Evolutionary conservation across 2,329 filamentous ascomycete species (phyloP).

Genomic region (Aureobasidium sp.): DNA sequence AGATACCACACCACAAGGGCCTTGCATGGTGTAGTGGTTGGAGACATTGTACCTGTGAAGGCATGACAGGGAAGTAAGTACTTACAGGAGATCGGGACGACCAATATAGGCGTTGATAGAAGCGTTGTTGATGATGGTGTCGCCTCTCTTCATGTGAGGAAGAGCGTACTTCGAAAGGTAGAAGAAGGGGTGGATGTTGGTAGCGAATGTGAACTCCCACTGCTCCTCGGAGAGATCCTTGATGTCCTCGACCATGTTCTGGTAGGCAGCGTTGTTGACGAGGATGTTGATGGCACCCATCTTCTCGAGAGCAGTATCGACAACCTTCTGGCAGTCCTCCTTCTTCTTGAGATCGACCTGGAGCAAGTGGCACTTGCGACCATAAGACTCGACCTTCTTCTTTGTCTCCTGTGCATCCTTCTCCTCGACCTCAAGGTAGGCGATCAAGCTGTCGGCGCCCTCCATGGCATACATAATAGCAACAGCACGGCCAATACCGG

Average conservation of each 20-base stretch:
- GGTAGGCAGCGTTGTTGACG: constrained; percentile 64
- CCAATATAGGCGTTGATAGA: constrained; percentile 80
- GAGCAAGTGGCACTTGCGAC: constrained; percentile 58
- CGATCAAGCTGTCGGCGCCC: constrained; percentile 66
- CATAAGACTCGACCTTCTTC: constrained; percentile 59
- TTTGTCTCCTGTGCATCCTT: constrained; percentile 70
- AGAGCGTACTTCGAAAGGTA: constrained; percentile 72
- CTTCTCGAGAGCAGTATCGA: constrained; percentile 58
- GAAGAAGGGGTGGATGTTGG: constrained; percentile 77
- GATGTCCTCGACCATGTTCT: constrained; percentile 69
- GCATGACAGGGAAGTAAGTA: background rate
- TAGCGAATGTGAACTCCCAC: constrained; percentile 73
- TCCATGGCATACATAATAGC: constrained; percentile 76
- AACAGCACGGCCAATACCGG: constrained; percentile 68
- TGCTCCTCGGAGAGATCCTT: constrained; percentile 62
- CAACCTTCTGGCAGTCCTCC: constrained; percentile 62
- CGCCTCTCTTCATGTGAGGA: constrained; percentile 66
- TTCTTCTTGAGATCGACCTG: constrained; percentile 57
- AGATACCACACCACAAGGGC: too few relatives aligned
- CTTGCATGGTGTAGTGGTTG: too few relatives aligned
- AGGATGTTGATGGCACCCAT: constrained; percentile 68
- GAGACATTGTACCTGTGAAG: too few relatives aligned
- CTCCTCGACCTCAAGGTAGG: constrained; percentile 65
- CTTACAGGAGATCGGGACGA: constrained; percentile 62
- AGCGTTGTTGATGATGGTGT: constrained; percentile 77